These are phyloP conservation scores for Jamesozyma rosinii DNA, from an alignment of 805 yeast genomes.

Conservation along the genomic window DNA sequence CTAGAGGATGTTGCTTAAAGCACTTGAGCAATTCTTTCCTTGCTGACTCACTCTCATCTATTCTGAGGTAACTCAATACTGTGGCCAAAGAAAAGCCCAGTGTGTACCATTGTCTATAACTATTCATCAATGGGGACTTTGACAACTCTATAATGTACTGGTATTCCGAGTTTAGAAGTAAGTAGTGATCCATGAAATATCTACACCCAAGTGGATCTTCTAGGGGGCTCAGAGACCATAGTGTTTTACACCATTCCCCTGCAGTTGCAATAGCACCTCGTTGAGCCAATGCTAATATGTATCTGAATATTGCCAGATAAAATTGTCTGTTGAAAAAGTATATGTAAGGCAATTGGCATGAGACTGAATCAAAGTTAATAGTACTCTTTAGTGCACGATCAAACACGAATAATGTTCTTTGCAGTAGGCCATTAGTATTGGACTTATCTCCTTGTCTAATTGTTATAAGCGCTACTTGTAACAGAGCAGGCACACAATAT, in stretches of 20 bases:
- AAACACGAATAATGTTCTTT: slow-evolving; percentile 67
- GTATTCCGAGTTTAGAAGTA: slow-evolving; percentile 55
- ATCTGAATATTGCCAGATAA: slow-evolving; percentile 62
- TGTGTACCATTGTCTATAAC: slow-evolving; percentile 59
- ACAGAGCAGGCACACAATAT: slow-evolving; percentile 67
- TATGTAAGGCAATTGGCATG: slow-evolving; percentile 67
- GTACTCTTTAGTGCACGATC: slow-evolving; percentile 60
- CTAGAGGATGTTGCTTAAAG: slow-evolving; percentile 46
- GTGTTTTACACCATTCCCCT: slow-evolving; percentile 58
- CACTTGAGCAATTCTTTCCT: slow-evolving; percentile 40
- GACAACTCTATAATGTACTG: slow-evolving; percentile 51
- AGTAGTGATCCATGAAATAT: slow-evolving; percentile 72
- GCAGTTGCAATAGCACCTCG: slow-evolving; percentile 75
- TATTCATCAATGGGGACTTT: slow-evolving; percentile 45
- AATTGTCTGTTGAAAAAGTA: slow-evolving; percentile 68
- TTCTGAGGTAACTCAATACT: slow-evolving; percentile 49
- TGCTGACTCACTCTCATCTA: slow-evolving; percentile 39
- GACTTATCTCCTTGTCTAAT: slow-evolving; percentile 66
- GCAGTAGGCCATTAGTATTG: slow-evolving; percentile 64
- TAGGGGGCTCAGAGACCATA: slow-evolving; percentile 60
- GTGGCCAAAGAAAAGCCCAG: slow-evolving; percentile 62
- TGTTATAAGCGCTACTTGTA: slow-evolving; percentile 67
- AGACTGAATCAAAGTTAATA: slow-evolving; percentile 46
- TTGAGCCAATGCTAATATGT: slow-evolving; percentile 60
- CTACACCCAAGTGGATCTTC: slow-evolving; percentile 82